Conservation (phyloP, 768 basidiomycete genomes). For the Hypholoma sublateritium region DNA sequence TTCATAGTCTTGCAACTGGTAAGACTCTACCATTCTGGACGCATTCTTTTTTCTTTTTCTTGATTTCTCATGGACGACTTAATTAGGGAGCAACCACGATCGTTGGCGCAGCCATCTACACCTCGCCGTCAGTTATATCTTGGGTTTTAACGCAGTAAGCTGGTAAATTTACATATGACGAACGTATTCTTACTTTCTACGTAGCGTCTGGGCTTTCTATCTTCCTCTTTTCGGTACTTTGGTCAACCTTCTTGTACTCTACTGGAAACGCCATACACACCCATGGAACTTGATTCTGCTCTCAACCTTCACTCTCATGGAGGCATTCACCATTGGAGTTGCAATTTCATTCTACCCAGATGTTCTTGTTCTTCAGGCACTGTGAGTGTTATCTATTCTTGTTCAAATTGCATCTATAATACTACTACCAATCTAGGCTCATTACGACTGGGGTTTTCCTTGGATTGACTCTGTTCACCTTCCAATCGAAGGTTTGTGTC, state of each 20-base stretch:
- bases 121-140: conserved; percentile 53
- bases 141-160: conserved; percentile 77
- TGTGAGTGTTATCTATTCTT: conserved; percentile 46
- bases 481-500: conserved; percentile 80
- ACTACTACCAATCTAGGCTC: conserved; percentile 35
- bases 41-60: background rate
- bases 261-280: conserved; percentile 91
- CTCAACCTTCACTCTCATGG: conserved; percentile 85
- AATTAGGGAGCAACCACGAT: conserved; percentile 59
- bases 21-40: conserved; percentile 19
- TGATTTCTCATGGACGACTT: conserved; percentile 34
- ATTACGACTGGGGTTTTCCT: conserved; percentile 93
- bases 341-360: conserved; percentile 76
- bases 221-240: conserved; percentile 78
- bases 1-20: conserved; percentile 71
- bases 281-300: conserved; percentile 87
- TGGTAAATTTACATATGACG: background rate
- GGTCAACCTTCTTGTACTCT: conserved; percentile 75
- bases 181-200: background rate
- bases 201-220: conserved; percentile 78
- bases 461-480: conserved; percentile 90
- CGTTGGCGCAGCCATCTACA: conserved; percentile 71
- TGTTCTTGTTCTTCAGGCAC: conserved; percentile 78
- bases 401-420: conserved; percentile 3
- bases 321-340: conserved; percentile 88